Evolutionary conservation across 192 early-diverging fungal species (phyloP), one percentile per base, ranked within the genome.

Genomic region (Rhizophagus clarus): DNA sequence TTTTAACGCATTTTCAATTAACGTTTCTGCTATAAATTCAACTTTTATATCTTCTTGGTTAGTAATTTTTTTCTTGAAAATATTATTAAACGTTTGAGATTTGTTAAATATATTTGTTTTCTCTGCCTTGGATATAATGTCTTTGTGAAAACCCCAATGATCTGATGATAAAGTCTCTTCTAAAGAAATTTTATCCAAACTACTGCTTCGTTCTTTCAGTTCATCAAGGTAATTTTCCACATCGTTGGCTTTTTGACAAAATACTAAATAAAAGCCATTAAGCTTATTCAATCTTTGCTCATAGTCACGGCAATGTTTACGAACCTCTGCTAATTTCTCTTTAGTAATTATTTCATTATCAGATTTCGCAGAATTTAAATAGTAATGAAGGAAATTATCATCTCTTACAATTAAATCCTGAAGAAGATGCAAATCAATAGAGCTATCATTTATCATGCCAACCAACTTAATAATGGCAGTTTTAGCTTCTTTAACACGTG

Each of bases 41-140:
- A 77, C 75, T 14, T 14, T 28, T n/a, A 77, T 32, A 11, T 12
- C 26, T 42, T 64, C 20, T 3, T 8, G 15, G 9, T 64, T 29
- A 28, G 1, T 15, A n/a, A 10, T 22, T 1, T 22, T 17, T 56
- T 56, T 28, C 8, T 77, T 34, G 61, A 77, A 77, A 66, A 77
- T 29, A 24, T 77, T 77, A 28, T 17, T 4, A 64, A 77, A 77
- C 31, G 75, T 77, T 42, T 28, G 60, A 61, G 75, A 77, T 45
- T 77, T 64, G 40, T n/a, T 17, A 17, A 34, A 77, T 47, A 4
- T 22, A 42, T 42, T 40, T 42, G 40, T 28, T n/a, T 45, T 14
- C n/a, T 64, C 28, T 24, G 75, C 75, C 15, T 47, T 32, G 6
- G n/a, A 10, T 15, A 45, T 64, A 17, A 42, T 42, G 0, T 24